A percentile compares a stretch with the other conserved stretches of the same genome.
phyloP scores from a whole-genome alignment of 192 early-diverging fungal genomes.

The Podila epigama region DNA sequence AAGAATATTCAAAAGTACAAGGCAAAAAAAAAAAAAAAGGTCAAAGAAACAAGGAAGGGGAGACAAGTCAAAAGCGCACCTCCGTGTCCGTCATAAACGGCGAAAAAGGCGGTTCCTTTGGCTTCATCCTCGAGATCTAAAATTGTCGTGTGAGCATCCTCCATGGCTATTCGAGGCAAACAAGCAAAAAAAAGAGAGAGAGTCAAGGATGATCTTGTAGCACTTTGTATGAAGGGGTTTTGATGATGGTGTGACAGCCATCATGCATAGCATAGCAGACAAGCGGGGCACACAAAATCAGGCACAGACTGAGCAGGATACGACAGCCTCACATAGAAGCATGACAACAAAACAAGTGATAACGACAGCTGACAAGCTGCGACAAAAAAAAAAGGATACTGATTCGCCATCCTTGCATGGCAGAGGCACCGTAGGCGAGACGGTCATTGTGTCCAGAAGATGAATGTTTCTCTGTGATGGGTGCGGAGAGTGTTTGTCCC shows the following conservation, averaged over 20 bases:
- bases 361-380: too few species aligned
- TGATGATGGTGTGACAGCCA: too few species aligned
- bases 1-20: too few species aligned
- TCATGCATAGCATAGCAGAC: too few species aligned
- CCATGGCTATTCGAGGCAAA: conserved; percentile 76
- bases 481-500: conserved; percentile 98
- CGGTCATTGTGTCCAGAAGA: conserved; percentile 74
- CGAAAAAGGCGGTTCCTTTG: conserved; percentile 85
- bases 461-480: conserved; percentile 89
- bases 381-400: conserved; percentile 57
- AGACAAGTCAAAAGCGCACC: conserved; percentile 54
- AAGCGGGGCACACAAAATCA: neutral
- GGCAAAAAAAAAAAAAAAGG: neutral
- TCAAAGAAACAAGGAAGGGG: neutral
- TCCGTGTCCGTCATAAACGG: conserved; percentile 97
- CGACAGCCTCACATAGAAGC: neutral
- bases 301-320: too few species aligned
- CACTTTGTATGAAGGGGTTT: neutral
- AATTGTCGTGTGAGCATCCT: conserved; percentile 94
- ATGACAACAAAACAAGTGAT: neutral
- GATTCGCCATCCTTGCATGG: conserved; percentile 98
- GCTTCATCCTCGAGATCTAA: conserved; percentile 73
- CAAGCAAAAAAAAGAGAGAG: neutral
- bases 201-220: neutral
- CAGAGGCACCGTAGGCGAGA: conserved; percentile 83